Evolutionary conservation across 140 eudicot species (phyloP).

Genomic region (Oenanthe javanica): DNA sequence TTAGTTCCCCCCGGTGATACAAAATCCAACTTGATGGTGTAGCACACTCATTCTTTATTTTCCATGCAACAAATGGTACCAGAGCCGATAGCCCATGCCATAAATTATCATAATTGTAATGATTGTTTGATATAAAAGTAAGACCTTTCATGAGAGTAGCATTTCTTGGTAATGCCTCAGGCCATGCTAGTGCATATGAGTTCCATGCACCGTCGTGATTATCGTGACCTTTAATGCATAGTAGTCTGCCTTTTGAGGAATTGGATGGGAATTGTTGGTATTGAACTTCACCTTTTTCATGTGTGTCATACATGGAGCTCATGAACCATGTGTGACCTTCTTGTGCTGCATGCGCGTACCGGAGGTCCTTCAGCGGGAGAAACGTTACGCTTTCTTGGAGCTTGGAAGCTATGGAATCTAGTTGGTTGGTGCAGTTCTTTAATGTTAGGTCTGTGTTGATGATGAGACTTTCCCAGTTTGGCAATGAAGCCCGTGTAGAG

Average conservation of each 20-base stretch:
- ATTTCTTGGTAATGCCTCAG: slow-evolving; percentile 41
- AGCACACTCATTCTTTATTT: slow-evolving; percentile 34
- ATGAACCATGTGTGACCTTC: slow-evolving; percentile 96
- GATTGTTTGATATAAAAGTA: slow-evolving; percentile 64
- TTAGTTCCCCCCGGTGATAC: slow-evolving; percentile 69
- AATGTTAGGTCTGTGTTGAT: slow-evolving; percentile 7
- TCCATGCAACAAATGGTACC: slow-evolving; percentile 75
- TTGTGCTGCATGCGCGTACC: slow-evolving; percentile 47
- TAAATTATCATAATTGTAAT: slow-evolving; percentile 58
- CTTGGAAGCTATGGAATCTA: slow-evolving; percentile 14
- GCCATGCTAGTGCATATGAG: slow-evolving; percentile 69
- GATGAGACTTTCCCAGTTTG: slow-evolving; percentile 24
- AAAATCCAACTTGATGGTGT: slow-evolving; percentile 47
- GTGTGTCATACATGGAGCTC: slow-evolving; percentile 69
- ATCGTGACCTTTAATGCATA: slow-evolving; percentile 70
- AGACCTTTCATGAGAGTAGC: slow-evolving; percentile 50
- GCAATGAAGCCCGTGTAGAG: slow-evolving; percentile 25
- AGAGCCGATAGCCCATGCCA: slow-evolving; percentile 78
- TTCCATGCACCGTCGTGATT: slow-evolving; percentile 84
- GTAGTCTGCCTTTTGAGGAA: slow-evolving; percentile 47
- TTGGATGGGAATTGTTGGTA: slow-evolving; percentile 66
- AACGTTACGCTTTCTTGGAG: slow-evolving; percentile 55
- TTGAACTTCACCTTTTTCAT: slow-evolving; percentile 69
- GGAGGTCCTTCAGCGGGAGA: slow-evolving; percentile 73
- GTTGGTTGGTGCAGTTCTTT: slow-evolving; percentile 17